These are phyloP conservation scores for Russula sp. DNA, from an alignment of 768 basidiomycete species.

Conservation along the genomic window DNA sequence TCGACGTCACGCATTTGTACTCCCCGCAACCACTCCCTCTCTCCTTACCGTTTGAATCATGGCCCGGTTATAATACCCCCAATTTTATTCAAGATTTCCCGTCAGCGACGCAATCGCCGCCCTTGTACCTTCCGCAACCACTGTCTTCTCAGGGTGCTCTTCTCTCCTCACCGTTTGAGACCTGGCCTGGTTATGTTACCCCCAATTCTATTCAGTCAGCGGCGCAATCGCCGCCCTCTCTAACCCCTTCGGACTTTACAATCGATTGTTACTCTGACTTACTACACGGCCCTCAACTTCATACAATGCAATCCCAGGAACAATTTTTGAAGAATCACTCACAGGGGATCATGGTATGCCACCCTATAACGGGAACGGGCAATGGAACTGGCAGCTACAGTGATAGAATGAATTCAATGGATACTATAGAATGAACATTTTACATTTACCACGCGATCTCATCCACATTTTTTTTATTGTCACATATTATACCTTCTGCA, in stretches of 20 bases:
- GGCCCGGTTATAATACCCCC: too few species aligned
- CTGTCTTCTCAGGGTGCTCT: background rate
- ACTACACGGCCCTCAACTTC: background rate
- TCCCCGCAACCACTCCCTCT: background rate
- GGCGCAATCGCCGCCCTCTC: background rate
- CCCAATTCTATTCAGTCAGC: background rate
- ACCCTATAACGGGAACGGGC: background rate
- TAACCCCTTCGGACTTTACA: background rate
- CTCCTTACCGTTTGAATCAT: background rate
- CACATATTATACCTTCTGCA: background rate
- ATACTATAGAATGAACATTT: background rate
- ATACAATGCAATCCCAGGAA: background rate
- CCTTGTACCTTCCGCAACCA: background rate
- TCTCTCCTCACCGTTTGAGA: background rate
- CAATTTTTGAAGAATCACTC: background rate
- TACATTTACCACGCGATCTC: too few species aligned
- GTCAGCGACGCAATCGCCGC: background rate
- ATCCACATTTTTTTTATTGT: background rate
- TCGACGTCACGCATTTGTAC: background rate
- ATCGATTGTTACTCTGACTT: background rate
- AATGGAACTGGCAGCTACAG: background rate
- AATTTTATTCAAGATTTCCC: too few species aligned
- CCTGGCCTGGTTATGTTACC: background rate
- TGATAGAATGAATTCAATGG: background rate
- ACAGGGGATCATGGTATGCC: background rate